phyloP scores from a whole-genome alignment of 2,329 filamentous ascomycete genomes.

The Aaosphaeria arxii region DNA sequence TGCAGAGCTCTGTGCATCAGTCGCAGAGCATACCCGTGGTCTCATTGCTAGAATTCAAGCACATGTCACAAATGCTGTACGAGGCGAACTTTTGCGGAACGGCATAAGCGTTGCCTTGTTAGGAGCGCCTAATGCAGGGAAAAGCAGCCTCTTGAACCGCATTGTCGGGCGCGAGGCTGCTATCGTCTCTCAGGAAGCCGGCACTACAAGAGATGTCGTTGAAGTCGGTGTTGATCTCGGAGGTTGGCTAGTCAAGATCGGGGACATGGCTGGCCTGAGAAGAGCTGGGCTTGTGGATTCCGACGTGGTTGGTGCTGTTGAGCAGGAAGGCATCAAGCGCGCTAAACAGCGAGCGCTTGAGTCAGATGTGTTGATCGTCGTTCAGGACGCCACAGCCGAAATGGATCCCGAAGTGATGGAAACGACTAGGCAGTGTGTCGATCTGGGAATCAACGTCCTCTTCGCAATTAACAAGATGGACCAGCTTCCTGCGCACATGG shows the following conservation, averaged over 20 bases:
- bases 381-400: constrained; percentile 68
- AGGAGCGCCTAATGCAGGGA: constrained; percentile 90
- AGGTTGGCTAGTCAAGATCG: constrained; percentile 89
- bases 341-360: constrained; percentile 77
- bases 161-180: constrained; percentile 90
- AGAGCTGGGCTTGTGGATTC: constrained; percentile 38
- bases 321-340: constrained; percentile 85
- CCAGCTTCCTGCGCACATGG: constrained; percentile 38
- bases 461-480: constrained; percentile 63
- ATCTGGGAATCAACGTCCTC: constrained; percentile 52
- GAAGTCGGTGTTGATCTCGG: constrained; percentile 87
- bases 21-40: constrained; percentile 60
- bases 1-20: constrained; percentile 65
- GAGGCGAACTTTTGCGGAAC: constrained; percentile 77
- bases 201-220: constrained; percentile 90
- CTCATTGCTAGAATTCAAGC: constrained; percentile 63
- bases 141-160: constrained; percentile 88
- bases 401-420: constrained; percentile 57
- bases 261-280: constrained; percentile 88
- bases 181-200: constrained; percentile 89
- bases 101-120: constrained; percentile 85
- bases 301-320: constrained; percentile 65
- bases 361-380: constrained; percentile 80
- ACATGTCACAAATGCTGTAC: constrained; percentile 74
- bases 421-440: constrained; percentile 51